phyloP scores from a whole-genome alignment of 306 rosid genomes.

The Quercus mongolica region DNA sequence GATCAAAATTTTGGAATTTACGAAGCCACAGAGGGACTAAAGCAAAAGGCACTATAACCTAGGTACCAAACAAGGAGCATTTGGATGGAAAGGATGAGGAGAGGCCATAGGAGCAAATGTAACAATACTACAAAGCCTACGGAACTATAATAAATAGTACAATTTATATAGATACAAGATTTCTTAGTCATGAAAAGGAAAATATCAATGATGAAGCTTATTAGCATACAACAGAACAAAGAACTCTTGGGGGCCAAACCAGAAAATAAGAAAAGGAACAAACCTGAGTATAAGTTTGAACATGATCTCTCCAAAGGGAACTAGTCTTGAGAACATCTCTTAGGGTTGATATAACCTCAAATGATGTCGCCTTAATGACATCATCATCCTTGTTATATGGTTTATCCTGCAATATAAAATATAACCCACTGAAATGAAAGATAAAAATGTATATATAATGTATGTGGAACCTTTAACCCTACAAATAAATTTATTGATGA shows the following conservation, averaged over 20 bases:
- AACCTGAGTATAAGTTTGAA: slow-evolving; percentile 94
- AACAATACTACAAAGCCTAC: background rate
- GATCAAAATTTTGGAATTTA: slow-evolving; percentile 16
- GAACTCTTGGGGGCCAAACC: background rate
- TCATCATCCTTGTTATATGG: slow-evolving; percentile 93
- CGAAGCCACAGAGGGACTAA: background rate
- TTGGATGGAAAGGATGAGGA: background rate
- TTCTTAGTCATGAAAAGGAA: background rate
- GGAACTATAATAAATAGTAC: background rate
- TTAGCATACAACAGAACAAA: slow-evolving; percentile 15
- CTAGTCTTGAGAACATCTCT: slow-evolving; percentile 97
- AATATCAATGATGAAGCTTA: slow-evolving; percentile 4
- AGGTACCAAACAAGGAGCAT: background rate
- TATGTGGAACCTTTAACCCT: background rate
- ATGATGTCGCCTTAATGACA: slow-evolving; percentile 89
- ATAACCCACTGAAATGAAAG: slow-evolving; percentile 8
- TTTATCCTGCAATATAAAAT: slow-evolving; percentile 61
- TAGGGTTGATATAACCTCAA: slow-evolving; percentile 92
- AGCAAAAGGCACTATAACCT: slow-evolving; percentile 15
- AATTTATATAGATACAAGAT: background rate
- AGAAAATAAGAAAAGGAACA: slow-evolving; percentile 8
- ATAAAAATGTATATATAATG: background rate
- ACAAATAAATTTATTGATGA: background rate
- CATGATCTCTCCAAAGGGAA: slow-evolving; percentile 99
- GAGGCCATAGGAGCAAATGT: slow-evolving; percentile 3